Percentiles rank a stretch among this genome's conserved stretches.
These are phyloP conservation scores for Penicillium sp. DNA, from an alignment of 2,329 filamentous ascomycete genomes.

Conservation along the genomic window DNA sequence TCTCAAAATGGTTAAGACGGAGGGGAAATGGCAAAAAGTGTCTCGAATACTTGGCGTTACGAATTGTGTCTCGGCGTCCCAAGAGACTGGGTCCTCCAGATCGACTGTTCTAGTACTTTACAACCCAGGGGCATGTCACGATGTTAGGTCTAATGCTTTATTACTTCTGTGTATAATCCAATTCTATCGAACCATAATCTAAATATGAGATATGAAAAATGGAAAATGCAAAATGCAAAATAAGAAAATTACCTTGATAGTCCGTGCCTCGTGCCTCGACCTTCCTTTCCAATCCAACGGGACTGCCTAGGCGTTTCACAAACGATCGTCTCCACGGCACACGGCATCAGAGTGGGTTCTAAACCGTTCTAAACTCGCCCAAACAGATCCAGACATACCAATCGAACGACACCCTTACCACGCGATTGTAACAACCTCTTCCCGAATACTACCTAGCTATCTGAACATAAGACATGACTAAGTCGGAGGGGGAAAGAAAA, in stretches of 20 bases:
- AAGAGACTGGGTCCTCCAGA: too few relatives aligned
- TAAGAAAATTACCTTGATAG: not conserved
- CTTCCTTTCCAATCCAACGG: not conserved
- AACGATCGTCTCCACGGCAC: not conserved
- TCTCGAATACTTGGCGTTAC: not conserved
- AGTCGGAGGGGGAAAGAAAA: too few relatives aligned
- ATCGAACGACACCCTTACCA: not conserved
- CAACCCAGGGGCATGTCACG: not conserved
- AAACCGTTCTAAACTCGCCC: not conserved
- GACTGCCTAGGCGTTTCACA: not conserved
- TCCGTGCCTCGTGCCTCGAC: not conserved
- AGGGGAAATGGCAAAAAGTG: not conserved
- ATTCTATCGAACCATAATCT: conserved; percentile 1
- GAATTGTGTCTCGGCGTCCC: not conserved
- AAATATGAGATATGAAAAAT: not conserved
- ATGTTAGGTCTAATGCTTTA: conserved; percentile 2
- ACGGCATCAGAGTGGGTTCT: not conserved
- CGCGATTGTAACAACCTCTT: not conserved
- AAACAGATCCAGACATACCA: not conserved
- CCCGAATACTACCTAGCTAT: not conserved
- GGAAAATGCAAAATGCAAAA: too few relatives aligned
- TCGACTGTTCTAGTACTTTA: not conserved
- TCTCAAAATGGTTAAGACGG: too few relatives aligned
- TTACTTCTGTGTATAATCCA: not conserved
- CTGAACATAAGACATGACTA: not conserved